Evolutionary conservation across 768 basidiomycete genomes (phyloP), one percentile per base, ranked within the genome.

Genomic region (Podaxis sp.): DNA sequence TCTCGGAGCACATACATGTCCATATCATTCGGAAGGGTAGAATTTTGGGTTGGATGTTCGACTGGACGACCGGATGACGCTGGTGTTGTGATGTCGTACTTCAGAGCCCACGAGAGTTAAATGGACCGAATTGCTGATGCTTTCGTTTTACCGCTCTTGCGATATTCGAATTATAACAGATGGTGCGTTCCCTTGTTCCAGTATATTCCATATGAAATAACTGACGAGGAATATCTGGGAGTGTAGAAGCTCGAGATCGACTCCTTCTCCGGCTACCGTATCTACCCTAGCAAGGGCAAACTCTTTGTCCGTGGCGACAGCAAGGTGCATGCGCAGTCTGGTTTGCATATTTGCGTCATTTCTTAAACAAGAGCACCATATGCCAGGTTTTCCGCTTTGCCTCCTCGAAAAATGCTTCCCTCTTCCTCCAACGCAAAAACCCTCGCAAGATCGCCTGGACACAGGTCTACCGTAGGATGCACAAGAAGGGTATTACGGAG

Each of bases 371-470:
- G 40, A 49, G 24, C 3, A 27, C 24, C n/a, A 15, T 43, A 43
- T 43, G 38, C 3, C 71, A 96, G 94, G 85, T 94, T 75, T 98
- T 96, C 91, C 94, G 96, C 76, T 98, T 98, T 80, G 83, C 89
- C 69, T 82, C 77, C 75, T 92, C 93, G 66, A 98, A 98, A 87
- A 92, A 88, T 73, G 85, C 95, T 65, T 98, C 96, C 64, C 90
- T 99, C 68, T 98, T 98, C 89, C 82, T 92, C 63, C 97, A 99
- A 79, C 93, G 96, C 82, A 99, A 99, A 84, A 98, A 99, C 85
- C 97, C 97, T 57, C 93, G 97, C 75, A 98, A 98, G 87, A 95
- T 98, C 80, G 90, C 96, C 66, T 98, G 96, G 96, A 98, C 96
- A 41, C 79, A 82, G 70, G 86, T 91, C 65, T 96, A 91, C 85